Evolutionary conservation across 2,329 filamentous ascomycete genomes (phyloP).

Genomic region (Verticillium albo-atrum): DNA sequence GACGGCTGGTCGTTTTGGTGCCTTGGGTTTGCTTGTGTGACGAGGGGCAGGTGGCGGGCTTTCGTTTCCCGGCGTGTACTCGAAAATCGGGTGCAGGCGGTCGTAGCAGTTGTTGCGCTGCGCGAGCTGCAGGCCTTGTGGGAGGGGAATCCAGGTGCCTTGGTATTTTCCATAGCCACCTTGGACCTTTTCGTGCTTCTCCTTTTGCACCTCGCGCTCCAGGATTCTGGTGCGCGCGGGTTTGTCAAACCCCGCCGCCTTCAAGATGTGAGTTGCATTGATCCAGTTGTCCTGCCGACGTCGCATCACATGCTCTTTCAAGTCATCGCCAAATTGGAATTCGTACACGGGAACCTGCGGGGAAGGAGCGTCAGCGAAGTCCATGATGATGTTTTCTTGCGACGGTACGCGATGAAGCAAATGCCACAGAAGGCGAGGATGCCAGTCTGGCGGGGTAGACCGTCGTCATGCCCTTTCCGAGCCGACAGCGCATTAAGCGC

Average conservation of each 20-base stretch:
- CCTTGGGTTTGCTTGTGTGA: slow-evolving; percentile 83
- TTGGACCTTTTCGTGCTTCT: slow-evolving; percentile 95
- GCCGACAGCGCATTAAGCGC: background rate
- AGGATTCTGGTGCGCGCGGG: slow-evolving; percentile 91
- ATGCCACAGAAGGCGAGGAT: background rate
- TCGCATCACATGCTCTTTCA: slow-evolving; percentile 90
- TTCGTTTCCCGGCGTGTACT: slow-evolving; percentile 77
- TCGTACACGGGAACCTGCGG: slow-evolving; percentile 89
- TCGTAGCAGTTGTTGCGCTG: slow-evolving; percentile 83
- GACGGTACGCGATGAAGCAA: background rate
- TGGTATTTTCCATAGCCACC: slow-evolving; percentile 99
- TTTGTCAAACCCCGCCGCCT: slow-evolving; percentile 96
- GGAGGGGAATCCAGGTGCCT: slow-evolving; percentile 93
- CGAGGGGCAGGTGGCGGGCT: slow-evolving; percentile 93
- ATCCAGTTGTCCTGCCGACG: slow-evolving; percentile 93
- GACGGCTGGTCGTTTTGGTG: slow-evolving; percentile 60
- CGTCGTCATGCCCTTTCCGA: background rate
- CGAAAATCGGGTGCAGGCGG: slow-evolving; percentile 81
- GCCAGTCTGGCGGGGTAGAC: background rate
- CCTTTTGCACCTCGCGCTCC: slow-evolving; percentile 95
- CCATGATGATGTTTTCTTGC: background rate
- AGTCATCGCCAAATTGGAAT: slow-evolving; percentile 75
- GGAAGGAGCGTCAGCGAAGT: background rate
- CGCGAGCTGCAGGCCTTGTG: slow-evolving; percentile 75
- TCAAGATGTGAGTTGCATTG: slow-evolving; percentile 98